Percentiles rank a stretch among this genome's conserved stretches.
Evolutionary conservation across 306 rosid genomes (phyloP).

Genomic region (Casuarina cunninghamiana): DNA sequence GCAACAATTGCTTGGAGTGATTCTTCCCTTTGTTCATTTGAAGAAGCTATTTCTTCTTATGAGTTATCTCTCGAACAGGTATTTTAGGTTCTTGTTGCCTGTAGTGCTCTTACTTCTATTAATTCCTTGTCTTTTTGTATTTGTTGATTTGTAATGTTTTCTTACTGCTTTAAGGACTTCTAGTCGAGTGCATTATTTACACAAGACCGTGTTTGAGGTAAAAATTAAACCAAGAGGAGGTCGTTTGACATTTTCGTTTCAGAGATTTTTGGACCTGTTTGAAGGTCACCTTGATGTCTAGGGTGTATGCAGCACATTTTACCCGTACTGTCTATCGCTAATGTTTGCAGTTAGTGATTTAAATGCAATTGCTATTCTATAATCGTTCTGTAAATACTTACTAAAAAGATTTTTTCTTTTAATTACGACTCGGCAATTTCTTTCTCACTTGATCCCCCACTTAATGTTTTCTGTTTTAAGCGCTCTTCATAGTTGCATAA

Average conservation of each 20-base stretch:
- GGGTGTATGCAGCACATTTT: background rate
- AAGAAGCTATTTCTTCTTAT: slow-evolving; percentile 58
- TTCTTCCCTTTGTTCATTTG: slow-evolving; percentile 58
- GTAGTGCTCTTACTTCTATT: slow-evolving; percentile 22
- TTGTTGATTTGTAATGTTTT: slow-evolving; percentile 4
- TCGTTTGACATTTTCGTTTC: background rate
- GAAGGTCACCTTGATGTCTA: background rate
- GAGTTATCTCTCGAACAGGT: slow-evolving; percentile 77
- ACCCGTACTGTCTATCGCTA: background rate
- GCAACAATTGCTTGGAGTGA: slow-evolving; percentile 84
- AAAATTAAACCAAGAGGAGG: background rate
- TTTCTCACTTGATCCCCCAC: background rate
- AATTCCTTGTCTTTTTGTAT: slow-evolving; percentile 11
- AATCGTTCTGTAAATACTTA: background rate
- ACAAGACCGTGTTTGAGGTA: background rate
- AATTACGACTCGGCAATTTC: background rate
- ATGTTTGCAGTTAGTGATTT: background rate
- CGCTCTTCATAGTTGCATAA: background rate
- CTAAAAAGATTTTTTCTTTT: background rate
- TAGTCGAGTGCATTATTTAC: background rate
- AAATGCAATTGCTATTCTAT: background rate
- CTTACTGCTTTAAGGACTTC: background rate
- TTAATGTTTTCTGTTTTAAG: background rate
- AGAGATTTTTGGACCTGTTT: background rate
- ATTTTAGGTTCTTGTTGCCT: slow-evolving; percentile 5